Percentiles rank a stretch among this genome's conserved stretches.
Conservation (phyloP, 192 early-diverging fungal genomes). For the Backusella luteola region DNA sequence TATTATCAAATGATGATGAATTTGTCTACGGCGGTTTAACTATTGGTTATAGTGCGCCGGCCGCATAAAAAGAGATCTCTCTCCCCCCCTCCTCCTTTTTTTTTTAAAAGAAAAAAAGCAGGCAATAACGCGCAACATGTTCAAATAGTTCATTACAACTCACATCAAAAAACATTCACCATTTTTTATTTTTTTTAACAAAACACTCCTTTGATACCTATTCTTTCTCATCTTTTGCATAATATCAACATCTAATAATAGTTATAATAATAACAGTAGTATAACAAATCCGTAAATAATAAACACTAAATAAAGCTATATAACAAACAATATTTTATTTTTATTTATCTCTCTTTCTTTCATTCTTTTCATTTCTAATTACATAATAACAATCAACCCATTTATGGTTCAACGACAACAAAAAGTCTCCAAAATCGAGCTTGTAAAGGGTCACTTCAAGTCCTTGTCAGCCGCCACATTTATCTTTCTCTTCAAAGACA, state of each 20-base stretch:
- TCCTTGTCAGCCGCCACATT: background rate
- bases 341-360: background rate
- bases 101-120: background rate
- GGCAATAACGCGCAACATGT: background rate
- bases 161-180: background rate
- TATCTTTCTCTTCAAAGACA: background rate
- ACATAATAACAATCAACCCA: background rate
- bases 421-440: background rate
- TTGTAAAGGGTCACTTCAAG: background rate
- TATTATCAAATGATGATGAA: slow-evolving; percentile 10
- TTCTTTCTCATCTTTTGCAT: background rate
- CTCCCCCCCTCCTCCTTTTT: background rate
- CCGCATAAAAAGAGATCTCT: slow-evolving; percentile 35
- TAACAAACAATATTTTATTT: background rate
- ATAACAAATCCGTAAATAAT: background rate
- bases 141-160: background rate
- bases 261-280: background rate
- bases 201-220: background rate
- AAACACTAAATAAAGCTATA: background rate
- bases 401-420: background rate
- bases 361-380: background rate
- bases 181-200: background rate
- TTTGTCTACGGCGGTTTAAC: slow-evolving; percentile 12
- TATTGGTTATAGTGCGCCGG: slow-evolving; percentile 45
- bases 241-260: background rate